phyloP scores from a whole-genome alignment of 2,329 filamentous ascomycete species.

The Neonectria faginata region DNA sequence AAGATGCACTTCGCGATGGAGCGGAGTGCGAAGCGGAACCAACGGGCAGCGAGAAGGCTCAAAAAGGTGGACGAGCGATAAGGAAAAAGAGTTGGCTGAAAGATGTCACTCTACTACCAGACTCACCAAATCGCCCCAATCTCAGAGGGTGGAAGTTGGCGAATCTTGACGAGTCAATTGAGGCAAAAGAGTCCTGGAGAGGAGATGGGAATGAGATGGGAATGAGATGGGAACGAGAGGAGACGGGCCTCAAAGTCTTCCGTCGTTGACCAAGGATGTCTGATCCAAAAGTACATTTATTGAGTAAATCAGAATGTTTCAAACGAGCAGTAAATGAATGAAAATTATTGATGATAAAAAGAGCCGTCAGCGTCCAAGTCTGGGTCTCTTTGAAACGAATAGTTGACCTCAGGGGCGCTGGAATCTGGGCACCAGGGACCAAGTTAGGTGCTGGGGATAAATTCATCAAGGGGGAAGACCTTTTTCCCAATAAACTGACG shows the following conservation, averaged over 20 bases:
- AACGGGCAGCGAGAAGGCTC: not conserved
- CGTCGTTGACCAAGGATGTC: not conserved
- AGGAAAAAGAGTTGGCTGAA: not conserved
- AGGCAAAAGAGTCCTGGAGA: not conserved
- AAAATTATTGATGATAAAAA: not conserved
- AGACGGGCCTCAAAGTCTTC: not conserved
- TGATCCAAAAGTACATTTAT: not conserved
- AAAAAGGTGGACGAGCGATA: not conserved
- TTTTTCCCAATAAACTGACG: too few relatives aligned
- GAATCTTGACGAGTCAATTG: not conserved
- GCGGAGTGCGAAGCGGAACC: not conserved
- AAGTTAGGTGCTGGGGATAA: too few relatives aligned
- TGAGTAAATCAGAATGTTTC: not conserved
- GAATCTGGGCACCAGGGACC: too few relatives aligned
- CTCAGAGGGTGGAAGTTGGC: not conserved
- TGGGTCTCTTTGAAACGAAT: not conserved
- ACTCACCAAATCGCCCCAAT: not conserved
- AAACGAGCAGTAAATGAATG: not conserved
- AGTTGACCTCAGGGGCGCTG: not conserved
- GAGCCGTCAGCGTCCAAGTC: fast-evolving
- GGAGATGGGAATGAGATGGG: not conserved
- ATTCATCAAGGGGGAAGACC: too few relatives aligned
- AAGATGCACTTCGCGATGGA: constrained; percentile 9
- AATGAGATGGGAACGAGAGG: too few relatives aligned
- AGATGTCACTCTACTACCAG: not conserved